Evolutionary conservation across 2,329 filamentous ascomycete genomes (phyloP).

Genomic region (Dichotomopilus funicola): DNA sequence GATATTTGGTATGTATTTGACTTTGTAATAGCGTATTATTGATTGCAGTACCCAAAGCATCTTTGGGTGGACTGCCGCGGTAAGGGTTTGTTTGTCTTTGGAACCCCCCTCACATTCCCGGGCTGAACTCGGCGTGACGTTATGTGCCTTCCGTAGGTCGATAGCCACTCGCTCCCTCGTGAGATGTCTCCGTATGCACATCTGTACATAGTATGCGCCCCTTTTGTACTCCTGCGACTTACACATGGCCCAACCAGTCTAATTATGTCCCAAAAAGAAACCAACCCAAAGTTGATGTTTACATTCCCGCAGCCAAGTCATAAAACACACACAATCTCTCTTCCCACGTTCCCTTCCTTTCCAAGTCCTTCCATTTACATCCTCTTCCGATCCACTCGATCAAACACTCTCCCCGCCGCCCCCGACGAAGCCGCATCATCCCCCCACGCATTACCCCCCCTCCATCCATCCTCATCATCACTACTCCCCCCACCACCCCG

Average conservation of each 20-base stretch:
- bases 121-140: too few relatives aligned
- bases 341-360: background rate
- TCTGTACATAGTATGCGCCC: too few relatives aligned
- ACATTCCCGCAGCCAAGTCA: background rate
- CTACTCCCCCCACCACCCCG: slow-evolving; percentile 16
- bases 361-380: background rate
- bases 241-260: background rate
- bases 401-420: slow-evolving; percentile 11
- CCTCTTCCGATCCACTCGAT: slow-evolving; percentile 6
- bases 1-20: too few relatives aligned
- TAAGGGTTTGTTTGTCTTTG: too few relatives aligned
- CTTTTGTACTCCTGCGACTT: too few relatives aligned
- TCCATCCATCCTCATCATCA: background rate
- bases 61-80: too few relatives aligned
- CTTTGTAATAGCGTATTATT: background rate
- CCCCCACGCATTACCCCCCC: slow-evolving; percentile 27
- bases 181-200: too few relatives aligned
- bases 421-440: background rate
- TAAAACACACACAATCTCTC: too few relatives aligned
- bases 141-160: too few relatives aligned
- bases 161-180: too few relatives aligned
- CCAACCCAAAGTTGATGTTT: background rate
- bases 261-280: background rate
- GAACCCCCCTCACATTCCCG: too few relatives aligned
- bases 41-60: too few relatives aligned